Conservation (phyloP, 83 land plant species). For the Picea engelmannii region DNA sequence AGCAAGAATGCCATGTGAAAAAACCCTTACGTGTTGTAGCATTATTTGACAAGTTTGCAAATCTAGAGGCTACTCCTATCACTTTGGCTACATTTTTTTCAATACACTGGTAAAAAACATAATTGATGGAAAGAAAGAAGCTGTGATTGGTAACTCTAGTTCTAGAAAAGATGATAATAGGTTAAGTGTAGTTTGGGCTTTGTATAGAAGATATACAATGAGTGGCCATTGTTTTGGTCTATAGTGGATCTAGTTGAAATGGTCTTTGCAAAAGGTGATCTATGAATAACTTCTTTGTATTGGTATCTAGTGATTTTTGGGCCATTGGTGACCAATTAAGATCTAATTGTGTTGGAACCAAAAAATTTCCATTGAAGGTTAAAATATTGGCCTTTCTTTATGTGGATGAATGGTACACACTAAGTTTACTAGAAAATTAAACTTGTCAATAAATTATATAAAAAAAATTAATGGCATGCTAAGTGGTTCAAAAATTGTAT, state of each 20-base stretch:
- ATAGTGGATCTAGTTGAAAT: constrained; percentile 67
- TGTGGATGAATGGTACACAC: background rate
- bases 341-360: constrained; percentile 61
- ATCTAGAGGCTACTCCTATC: too few species aligned
- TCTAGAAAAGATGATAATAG: too few species aligned
- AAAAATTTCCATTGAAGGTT: constrained; percentile 69
- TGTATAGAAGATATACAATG: constrained; percentile 60
- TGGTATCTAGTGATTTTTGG: constrained; percentile 61
- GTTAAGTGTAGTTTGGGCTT: too few species aligned
- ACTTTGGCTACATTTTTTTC: too few species aligned
- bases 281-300: constrained; percentile 76
- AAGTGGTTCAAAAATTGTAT: background rate
- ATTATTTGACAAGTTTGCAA: too few species aligned
- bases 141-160: too few species aligned
- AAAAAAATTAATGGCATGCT: background rate
- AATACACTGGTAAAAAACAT: too few species aligned
- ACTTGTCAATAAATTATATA: background rate
- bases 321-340: constrained; percentile 66
- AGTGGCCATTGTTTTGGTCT: constrained; percentile 89
- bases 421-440: background rate
- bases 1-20: too few species aligned
- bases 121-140: too few species aligned
- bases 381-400: background rate
- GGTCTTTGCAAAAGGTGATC: constrained; percentile 44
- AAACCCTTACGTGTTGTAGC: constrained; percentile 20